Evolutionary conservation across 108 stramenopile genomes (phyloP).

Genomic region (Skeletonema marinoi): DNA sequence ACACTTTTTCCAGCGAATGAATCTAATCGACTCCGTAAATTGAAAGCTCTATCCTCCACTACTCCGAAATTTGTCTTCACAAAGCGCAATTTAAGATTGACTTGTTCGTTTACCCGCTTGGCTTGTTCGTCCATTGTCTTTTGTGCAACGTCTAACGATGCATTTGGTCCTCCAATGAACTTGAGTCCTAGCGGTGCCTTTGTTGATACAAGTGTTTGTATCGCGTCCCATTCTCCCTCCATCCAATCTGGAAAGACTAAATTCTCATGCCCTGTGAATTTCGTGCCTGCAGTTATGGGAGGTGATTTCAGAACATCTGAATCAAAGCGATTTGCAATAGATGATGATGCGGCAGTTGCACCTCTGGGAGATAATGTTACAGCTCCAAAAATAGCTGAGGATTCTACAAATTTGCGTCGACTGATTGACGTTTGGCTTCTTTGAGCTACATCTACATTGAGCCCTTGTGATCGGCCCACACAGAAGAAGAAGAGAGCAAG

Average conservation of each 20-base stretch:
- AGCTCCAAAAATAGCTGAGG: constrained; percentile 1
- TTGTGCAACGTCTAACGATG: constrained; percentile 57
- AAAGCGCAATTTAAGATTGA: constrained; percentile 43
- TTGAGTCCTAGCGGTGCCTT: constrained; percentile 71
- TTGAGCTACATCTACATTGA: neutral
- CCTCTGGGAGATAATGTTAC: neutral
- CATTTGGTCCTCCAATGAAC: constrained; percentile 79
- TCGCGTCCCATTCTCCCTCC: constrained; percentile 77
- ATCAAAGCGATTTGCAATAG: constrained; percentile 51
- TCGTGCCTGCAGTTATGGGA: constrained; percentile 54
- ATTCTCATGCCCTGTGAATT: constrained; percentile 71
- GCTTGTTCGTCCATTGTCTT: constrained; percentile 60
- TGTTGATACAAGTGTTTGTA: constrained; percentile 66
- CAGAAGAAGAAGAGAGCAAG: neutral
- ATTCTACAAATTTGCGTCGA: constrained; percentile 34
- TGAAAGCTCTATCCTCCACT: constrained; percentile 77
- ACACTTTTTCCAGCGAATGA: constrained; percentile 74
- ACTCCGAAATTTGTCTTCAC: constrained; percentile 67
- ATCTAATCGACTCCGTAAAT: constrained; percentile 63
- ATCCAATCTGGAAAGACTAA: constrained; percentile 66
- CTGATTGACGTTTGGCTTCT: constrained; percentile 12
- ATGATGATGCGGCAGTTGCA: constrained; percentile 4
- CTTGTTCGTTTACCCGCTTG: constrained; percentile 46
- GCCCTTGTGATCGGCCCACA: neutral
- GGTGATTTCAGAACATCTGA: constrained; percentile 59